Evolutionary conservation across 108 stramenopile species (phyloP), one percentile per base, ranked within the genome.

Genomic region (Fragilariopsis cylindrus): DNA sequence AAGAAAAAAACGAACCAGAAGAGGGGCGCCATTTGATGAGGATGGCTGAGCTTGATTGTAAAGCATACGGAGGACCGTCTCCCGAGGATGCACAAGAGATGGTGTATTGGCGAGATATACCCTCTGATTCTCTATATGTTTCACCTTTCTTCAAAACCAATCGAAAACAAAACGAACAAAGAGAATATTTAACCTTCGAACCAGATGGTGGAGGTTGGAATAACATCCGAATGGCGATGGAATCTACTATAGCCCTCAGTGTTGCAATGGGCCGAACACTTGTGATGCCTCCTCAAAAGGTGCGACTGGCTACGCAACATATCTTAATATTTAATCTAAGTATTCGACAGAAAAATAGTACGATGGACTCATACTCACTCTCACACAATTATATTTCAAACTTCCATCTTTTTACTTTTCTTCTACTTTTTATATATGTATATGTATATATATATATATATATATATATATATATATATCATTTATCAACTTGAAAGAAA

Each of bases 91-190:
- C 79, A 0, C 81, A 86, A n/a, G 89, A 92, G 69, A 92, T 96
- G 92, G 82, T 96, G 3, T 96, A 92, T 69, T 96, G 94, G 94
- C 60, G 80, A 43, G 91, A 96, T 65, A 86, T 92, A 49, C 87
- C 89, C 6, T 56, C 70, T 1, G 94, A 96, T 79, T 48, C 81
- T 16, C 41, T 56, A 16, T 90, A 80, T 56, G 16, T 79, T 5
- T 71, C 70, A 43, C 88, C 90, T 1, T 87, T 92, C 81, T 77
- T 65, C 54, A 71, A 76, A 48, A 57, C 56, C 53, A 58, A 57
- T 45, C 44, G 8, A 57, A 7, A 53, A 55, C 44, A 70, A 52
- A 44, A 41, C 15, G n/a, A 60, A 19, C 54, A 49, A 12, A 49
- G 39, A 12, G 63, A 79, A 50, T 98, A 91, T 72, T 58, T 98